These are phyloP conservation scores for Ensete ventricosum DNA, from an alignment of 176 grass and related monocot species.

Conservation along the genomic window DNA sequence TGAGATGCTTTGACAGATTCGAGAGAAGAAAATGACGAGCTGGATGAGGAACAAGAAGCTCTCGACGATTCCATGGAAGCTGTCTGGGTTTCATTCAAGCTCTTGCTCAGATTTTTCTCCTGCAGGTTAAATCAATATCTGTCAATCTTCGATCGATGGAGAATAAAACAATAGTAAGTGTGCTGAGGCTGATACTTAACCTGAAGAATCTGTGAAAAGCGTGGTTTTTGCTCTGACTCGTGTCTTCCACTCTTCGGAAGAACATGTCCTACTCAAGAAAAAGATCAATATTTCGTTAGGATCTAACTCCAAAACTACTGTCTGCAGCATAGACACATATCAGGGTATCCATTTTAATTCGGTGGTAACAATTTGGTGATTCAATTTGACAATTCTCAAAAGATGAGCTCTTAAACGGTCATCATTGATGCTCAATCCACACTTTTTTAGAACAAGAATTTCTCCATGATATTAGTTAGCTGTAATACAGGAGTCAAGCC, in stretches of 20 bases:
- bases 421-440: not conserved
- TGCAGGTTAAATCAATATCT: slow-evolving; percentile 25
- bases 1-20: slow-evolving; percentile 55
- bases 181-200: slow-evolving; percentile 30
- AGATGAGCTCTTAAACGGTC: not conserved
- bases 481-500: not conserved
- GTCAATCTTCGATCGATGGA: not conserved
- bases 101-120: slow-evolving; percentile 91
- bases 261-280: slow-evolving; percentile 30
- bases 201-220: slow-evolving; percentile 45
- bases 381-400: not conserved
- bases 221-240: slow-evolving; percentile 37
- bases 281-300: not conserved
- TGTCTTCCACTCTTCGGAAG: slow-evolving; percentile 31
- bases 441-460: too few relatives aligned
- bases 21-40: slow-evolving; percentile 76
- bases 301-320: not conserved
- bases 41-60: slow-evolving; percentile 69
- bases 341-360: not conserved
- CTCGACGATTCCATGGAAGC: slow-evolving; percentile 85
- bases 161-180: not conserved
- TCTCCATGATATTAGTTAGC: too few relatives aligned
- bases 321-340: not conserved
- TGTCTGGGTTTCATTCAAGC: slow-evolving; percentile 61
- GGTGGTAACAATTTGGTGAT: not conserved